Evolutionary conservation across 2,329 filamentous ascomycete species (phyloP), one percentile per base, ranked within the genome.

Genomic region (Colletotrichum karsti): DNA sequence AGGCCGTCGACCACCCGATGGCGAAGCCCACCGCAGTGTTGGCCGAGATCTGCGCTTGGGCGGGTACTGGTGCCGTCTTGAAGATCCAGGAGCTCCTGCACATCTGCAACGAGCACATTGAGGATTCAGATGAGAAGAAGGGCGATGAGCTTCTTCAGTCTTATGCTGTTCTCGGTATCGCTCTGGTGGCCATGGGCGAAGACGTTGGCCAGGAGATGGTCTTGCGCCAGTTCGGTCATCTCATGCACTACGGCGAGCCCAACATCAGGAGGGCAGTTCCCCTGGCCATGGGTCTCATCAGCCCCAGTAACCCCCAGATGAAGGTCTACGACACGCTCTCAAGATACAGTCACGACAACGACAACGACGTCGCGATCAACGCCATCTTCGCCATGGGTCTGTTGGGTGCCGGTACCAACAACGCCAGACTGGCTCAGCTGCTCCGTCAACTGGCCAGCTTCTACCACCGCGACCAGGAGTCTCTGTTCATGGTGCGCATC

Each of bases 171-270:
- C 88, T 99, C 65, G 97, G 96, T 74, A 91, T 99, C 66, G 95
- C 94, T 12, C 85, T 99, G 61, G 96, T 99, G 65, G 92, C 95
- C 15, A 99, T 99, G 96, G 96, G 96, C 69, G 96, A 99, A 79
- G 97, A 99, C 67, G 91, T 99, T 63, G 97, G 97, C 5, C 96
- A 99, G 79, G 96, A 99, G 78, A 99, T 99, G 96, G 95, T 98
- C 10, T 87, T 99, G 42, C 92, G 96, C 66, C 96, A 98, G 77
- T 98, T 99, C 75, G 96, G 95, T 55, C 96, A 99, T 79, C 87
- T 99, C 69, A 99, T 99, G 96, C 96, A 99, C 83, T 99, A 99
- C 76, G 96, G 97, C 71, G 95, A 98, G 80, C 88, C 95, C 77
- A 98, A 99, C 78, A 99, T 99, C 74, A 92, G 96, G 70, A 96